A percentile compares a stretch with the other conserved stretches of the same genome.
Evolutionary conservation across 2,329 filamentous ascomycete species (phyloP).

Genomic region (Zymoseptoria tritici): DNA sequence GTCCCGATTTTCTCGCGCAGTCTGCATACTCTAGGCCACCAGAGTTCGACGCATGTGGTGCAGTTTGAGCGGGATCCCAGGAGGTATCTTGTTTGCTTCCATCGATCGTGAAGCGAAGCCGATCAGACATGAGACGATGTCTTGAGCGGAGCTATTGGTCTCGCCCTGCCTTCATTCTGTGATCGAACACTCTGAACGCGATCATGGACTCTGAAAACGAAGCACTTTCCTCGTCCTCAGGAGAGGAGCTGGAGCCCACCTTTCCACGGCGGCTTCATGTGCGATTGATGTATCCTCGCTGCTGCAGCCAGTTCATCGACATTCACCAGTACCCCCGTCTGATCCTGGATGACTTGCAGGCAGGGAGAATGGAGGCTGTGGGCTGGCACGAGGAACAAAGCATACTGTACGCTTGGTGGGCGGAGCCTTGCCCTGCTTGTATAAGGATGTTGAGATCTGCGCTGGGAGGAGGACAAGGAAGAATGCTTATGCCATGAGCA

Average conservation of each 20-base stretch:
- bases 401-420: slow-evolving; percentile 4
- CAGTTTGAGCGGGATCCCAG: no score
- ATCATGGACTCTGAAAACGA: slow-evolving; percentile 1
- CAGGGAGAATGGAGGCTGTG: slow-evolving; percentile 6
- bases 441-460: slow-evolving; percentile 1
- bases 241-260: background rate
- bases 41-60: no score
- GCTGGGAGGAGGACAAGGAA: slow-evolving; percentile 1
- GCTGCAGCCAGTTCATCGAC: slow-evolving; percentile 6
- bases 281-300: slow-evolving; percentile 8
- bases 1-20: no score
- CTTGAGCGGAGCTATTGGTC: background rate
- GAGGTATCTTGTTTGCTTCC: background rate
- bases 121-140: background rate
- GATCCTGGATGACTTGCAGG: slow-evolving; percentile 6
- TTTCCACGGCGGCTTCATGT: slow-evolving; percentile 1
- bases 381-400: slow-evolving; percentile 9
- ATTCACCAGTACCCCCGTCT: slow-evolving; percentile 4
- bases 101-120: background rate
- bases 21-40: no score
- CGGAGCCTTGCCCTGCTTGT: slow-evolving; percentile 3
- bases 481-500: background rate
- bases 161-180: background rate
- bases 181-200: background rate
- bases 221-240: background rate